These are phyloP conservation scores for Syzygium syzygioides DNA, from an alignment of 441 rosid species.

Conservation along the genomic window DNA sequence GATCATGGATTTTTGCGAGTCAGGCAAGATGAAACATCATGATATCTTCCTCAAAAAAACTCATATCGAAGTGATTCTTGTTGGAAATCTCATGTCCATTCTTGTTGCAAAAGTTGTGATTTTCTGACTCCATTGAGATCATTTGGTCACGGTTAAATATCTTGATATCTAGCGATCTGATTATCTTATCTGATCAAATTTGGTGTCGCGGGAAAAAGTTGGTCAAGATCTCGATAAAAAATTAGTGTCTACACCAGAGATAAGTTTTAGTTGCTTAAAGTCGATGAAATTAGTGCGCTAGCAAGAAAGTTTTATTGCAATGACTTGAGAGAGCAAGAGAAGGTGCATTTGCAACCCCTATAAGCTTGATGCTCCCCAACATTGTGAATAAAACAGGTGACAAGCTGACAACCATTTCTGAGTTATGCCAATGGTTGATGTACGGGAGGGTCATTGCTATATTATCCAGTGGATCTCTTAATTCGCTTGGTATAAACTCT, in stretches of 20 bases:
- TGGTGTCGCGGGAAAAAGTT: background rate
- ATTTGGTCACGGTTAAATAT: background rate
- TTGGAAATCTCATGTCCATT: background rate
- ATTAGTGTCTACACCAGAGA: background rate
- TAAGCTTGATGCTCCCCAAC: background rate
- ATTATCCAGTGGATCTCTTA: too few relatives aligned
- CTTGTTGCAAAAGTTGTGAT: background rate
- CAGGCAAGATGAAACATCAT: background rate
- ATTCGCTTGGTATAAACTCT: background rate
- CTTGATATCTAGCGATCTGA: background rate
- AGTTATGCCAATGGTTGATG: background rate
- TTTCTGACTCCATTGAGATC: background rate
- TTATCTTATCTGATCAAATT: background rate
- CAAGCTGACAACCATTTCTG: background rate
- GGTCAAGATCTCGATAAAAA: background rate
- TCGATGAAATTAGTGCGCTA: background rate
- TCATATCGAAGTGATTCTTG: background rate
- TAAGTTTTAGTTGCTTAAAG: background rate
- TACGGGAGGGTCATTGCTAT: too few relatives aligned
- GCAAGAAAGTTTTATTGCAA: background rate
- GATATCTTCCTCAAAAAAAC: background rate
- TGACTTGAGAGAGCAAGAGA: background rate
- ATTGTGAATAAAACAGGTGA: background rate
- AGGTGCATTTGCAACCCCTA: background rate
- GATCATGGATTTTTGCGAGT: background rate